Evolutionary conservation across 192 early-diverging fungal species (phyloP), one percentile per base, ranked within the genome.

Genomic region (Backusella sp.): DNA sequence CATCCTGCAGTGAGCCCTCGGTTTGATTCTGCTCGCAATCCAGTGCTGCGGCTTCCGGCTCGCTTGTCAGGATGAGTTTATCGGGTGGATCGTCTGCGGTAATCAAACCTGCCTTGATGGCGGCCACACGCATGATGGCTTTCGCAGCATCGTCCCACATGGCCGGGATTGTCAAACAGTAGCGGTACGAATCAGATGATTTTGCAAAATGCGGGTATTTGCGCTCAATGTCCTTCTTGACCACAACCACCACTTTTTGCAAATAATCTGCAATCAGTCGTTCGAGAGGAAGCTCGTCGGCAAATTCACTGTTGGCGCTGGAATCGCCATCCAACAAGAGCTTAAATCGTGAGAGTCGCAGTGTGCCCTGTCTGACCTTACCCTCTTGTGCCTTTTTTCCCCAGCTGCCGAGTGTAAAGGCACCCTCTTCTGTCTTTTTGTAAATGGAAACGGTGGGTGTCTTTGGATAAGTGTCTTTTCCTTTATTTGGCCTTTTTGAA

Each of bases 61-160:
- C 83, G 28, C 83, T 84, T 66, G 83, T 82, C 41, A 87, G 73
- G 75, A 85, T 80, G 5, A 87, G 77, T 42, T 83, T 79, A 67
- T 85, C 82, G 19, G 81, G 71, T 35, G 83, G 84, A 41, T 87
- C 86, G 12, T 26, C 65, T n/a, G 82, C 65, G n/a, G 81, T 72
- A 26, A 89, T 86, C 17, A 88, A 72, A 26, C 85, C 86, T 17
- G 88, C 88, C 44, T 83, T 79, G 35, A 85, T 82, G 14, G 86
- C 86, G 35, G 86, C 85, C 26, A 82, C 76, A 68, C 86, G 79
- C 88, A 89, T 89, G 28, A 80, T 81, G 4, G 78, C 82, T 74
- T 86, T 87, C n/a, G 86, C 86, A 32, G 80, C 35, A 74, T 87
- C 86, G 11, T 83, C 80, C 86, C 86, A 87, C 84, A 85, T 87